A percentile compares a stretch with the other conserved stretches of the same genome.
Conservation (phyloP, 179 eudicot species). For the Actinidia chinensis region DNA sequence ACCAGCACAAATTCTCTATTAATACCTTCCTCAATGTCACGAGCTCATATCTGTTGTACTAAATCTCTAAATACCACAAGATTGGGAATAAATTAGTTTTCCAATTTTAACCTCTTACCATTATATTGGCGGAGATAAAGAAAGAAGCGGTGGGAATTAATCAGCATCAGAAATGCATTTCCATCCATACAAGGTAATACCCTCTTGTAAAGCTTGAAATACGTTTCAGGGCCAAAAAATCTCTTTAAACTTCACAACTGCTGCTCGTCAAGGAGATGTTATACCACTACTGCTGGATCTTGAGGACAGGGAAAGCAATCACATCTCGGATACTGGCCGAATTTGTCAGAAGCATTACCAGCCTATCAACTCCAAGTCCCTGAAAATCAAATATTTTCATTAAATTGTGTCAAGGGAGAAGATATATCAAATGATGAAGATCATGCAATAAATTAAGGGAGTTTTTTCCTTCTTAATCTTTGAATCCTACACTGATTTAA, state of each 20-base stretch:
- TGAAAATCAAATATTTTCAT: conserved; percentile 25
- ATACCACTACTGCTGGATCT: conserved; percentile 55
- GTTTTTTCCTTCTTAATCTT: not conserved
- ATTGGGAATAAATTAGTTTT: not conserved
- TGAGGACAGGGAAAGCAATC: conserved; percentile 96
- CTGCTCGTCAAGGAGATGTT: not conserved
- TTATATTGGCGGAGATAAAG: not conserved
- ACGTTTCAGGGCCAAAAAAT: not conserved
- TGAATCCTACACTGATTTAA: not conserved
- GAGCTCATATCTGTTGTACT: not conserved
- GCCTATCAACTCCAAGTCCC: conserved; percentile 97
- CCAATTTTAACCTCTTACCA: not conserved
- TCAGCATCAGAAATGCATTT: not conserved
- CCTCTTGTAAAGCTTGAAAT: not conserved
- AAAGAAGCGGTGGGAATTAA: not conserved
- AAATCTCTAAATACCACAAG: not conserved
- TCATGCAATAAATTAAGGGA: not conserved
- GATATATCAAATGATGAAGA: not conserved
- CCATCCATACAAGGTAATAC: too few species aligned
- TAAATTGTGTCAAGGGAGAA: not conserved
- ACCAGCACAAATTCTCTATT: not conserved
- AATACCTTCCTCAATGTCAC: not conserved
- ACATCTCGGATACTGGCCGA: conserved; percentile 97
- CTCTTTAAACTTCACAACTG: not conserved
- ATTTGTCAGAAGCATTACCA: conserved; percentile 91